These are phyloP conservation scores for Bryoerythrophyllum caledonicum DNA, from an alignment of 225 moss, liverwort and hornwort species.

Conservation along the genomic window DNA sequence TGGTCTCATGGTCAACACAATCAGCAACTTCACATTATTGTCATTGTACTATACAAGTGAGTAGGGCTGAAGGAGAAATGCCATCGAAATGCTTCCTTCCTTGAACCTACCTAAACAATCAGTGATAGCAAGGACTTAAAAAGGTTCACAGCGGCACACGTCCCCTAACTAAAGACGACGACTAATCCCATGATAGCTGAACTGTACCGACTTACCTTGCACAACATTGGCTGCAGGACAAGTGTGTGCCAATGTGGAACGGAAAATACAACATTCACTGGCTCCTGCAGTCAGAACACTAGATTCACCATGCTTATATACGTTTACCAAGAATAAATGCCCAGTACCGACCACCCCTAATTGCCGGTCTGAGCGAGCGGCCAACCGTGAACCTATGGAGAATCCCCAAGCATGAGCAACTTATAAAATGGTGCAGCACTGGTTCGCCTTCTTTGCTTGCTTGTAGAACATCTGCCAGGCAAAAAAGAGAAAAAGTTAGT, in stretches of 20 bases:
- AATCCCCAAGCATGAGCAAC: conserved; percentile 20
- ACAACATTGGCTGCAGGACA: conserved; percentile 5
- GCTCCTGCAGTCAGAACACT: conserved; percentile 26
- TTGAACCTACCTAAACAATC: conserved; percentile 13
- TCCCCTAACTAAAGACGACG: conserved; percentile 16
- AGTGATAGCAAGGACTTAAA: conserved; percentile 9
- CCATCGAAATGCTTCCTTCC: conserved; percentile 30
- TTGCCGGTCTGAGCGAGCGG: conserved; percentile 34
- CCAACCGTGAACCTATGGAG: conserved; percentile 34
- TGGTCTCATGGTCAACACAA: conserved; percentile 25
- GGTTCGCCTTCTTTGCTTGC: conserved; percentile 76
- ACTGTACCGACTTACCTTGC: conserved; percentile 25
- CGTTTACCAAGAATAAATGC: conserved; percentile 40
- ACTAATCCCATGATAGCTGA: conserved; percentile 17
- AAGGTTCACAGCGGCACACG: conserved; percentile 20
- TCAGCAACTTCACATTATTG: conserved; percentile 32
- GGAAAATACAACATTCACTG: conserved; percentile 27
- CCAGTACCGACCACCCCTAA: conserved; percentile 34
- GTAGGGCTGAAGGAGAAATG: conserved; percentile 33
- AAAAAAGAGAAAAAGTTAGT: not conserved
- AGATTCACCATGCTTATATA: conserved; percentile 41
- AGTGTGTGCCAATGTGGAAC: conserved; percentile 23
- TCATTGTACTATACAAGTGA: conserved; percentile 44
- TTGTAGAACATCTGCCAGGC: conserved; percentile 66
- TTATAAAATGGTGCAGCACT: conserved; percentile 73